These are phyloP conservation scores for Trichoderma koningii DNA, from an alignment of 2,329 filamentous ascomycete genomes.

Conservation along the genomic window DNA sequence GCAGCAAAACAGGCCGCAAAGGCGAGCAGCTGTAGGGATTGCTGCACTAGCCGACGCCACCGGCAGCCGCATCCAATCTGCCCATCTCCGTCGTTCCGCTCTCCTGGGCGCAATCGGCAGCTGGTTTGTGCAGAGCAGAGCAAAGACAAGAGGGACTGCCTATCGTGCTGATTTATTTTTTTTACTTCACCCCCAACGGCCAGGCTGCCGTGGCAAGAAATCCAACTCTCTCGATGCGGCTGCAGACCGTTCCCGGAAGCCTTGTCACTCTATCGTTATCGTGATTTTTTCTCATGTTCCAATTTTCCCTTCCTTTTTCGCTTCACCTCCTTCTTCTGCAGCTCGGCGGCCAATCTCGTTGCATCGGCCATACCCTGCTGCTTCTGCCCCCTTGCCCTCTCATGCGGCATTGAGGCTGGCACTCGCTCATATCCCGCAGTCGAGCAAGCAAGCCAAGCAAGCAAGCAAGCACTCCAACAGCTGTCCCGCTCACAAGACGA, in stretches of 20 bases:
- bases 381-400: not conserved
- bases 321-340: constrained; percentile 5
- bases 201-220: constrained; percentile 22
- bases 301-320: not conserved
- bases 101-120: constrained; percentile 26
- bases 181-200: constrained; percentile 7
- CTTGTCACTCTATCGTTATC: constrained; percentile 20
- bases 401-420: constrained; percentile 22
- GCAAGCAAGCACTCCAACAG: no score
- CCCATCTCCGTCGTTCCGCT: constrained; percentile 27
- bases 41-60: constrained; percentile 21
- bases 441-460: not conserved
- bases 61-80: constrained; percentile 26
- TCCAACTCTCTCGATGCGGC: constrained; percentile 23
- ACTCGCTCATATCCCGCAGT: constrained; percentile 11
- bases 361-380: constrained; percentile 11
- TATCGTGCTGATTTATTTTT: not conserved
- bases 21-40: constrained; percentile 6
- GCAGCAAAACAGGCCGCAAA: not conserved
- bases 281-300: constrained; percentile 4
- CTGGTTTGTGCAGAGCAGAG: constrained; percentile 15
- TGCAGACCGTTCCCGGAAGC: constrained; percentile 23
- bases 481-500: no score
- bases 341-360: constrained; percentile 2
- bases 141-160: not conserved